phyloP scores from a whole-genome alignment of 441 rosid genomes.

The Bruguiera hainesii region DNA sequence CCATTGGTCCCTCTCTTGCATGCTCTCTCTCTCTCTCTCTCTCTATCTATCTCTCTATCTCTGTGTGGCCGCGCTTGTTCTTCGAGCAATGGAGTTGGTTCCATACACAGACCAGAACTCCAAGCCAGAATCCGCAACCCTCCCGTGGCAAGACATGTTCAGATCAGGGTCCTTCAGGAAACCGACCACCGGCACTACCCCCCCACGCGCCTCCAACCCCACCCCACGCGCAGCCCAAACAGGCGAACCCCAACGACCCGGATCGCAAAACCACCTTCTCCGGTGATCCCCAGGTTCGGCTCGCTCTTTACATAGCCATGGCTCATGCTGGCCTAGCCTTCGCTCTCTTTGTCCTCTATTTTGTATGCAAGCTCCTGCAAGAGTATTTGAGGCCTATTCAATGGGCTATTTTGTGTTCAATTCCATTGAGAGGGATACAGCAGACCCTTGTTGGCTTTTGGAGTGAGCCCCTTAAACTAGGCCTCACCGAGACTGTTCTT shows the following conservation, averaged over 20 bases:
- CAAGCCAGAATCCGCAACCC: slow-evolving; percentile 37
- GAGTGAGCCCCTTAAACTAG: slow-evolving; percentile 69
- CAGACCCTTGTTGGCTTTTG: slow-evolving; percentile 83
- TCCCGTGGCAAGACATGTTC: slow-evolving; percentile 95
- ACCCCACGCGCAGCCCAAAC: slow-evolving; percentile 5
- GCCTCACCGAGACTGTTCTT: slow-evolving; percentile 82
- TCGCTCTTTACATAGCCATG: slow-evolving; percentile 94
- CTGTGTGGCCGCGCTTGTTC: too few species aligned
- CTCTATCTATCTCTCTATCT: not conserved
- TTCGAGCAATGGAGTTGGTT: slow-evolving; percentile 61
- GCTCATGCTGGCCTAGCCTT: slow-evolving; percentile 94
- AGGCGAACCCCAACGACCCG: slow-evolving; percentile 21
- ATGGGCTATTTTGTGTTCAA: slow-evolving; percentile 94
- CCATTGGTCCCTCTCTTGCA: not conserved
- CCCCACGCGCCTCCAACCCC: slow-evolving; percentile 19
- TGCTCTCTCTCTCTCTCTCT: not conserved
- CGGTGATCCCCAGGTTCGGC: slow-evolving; percentile 72
- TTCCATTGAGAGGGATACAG: slow-evolving; percentile 86
- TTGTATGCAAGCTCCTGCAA: slow-evolving; percentile 72
- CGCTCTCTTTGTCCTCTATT: slow-evolving; percentile 59
- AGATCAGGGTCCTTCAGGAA: slow-evolving; percentile 76
- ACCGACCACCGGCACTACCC: slow-evolving; percentile 46
- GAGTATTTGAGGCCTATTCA: slow-evolving; percentile 87
- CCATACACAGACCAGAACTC: slow-evolving; percentile 54
- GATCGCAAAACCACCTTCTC: slow-evolving; percentile 30